Base-by-base conservation (phyloP, 805 yeast genomes). In the Saccharomycopsis guyanensis region DNA sequence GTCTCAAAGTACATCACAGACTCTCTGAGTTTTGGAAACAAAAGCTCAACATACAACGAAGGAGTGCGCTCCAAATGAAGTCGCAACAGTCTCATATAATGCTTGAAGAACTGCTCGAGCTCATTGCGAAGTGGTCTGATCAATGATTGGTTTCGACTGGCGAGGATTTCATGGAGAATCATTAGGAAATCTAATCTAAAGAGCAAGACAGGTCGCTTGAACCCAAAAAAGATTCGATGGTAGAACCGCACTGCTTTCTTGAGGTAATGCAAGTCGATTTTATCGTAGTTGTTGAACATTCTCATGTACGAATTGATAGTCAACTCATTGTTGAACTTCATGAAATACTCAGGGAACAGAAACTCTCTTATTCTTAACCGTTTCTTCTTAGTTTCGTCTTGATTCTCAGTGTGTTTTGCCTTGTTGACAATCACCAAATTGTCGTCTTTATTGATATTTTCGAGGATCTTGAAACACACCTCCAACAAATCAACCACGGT, bases 161-260 rank as follows among this genome's bases (percentile, higher is more conserved):
- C 65, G 4, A 83, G 63, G 55, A 83, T 65, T 23, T 73, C 68
- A 56, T 78, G 73, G 0, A 85, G 58, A 2, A 73, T 57, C 13
- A 70, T 59, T 72, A 91, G 73, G 57, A 93, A 78, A 59, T 89
- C 96, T 29, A 93, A 58, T 42, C 96, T 67, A 55, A 71, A 80
- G 29, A 85, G 60, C 29, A 75, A 63, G 0, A 79, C 66, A 36
- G 79, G 77, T 42, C 70, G 72, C 47, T 83, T 81, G 35, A 76
- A 72, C 40, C 77, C 70, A 40, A 82, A 79, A 53, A 87, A 78
- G 1, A 86, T 62, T 25, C 85, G 68, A 57, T 85, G 86, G 57
- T 88, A 78, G 57, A 76, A 91, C 0, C 82, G 68, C 6, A 93
- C 58, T 8, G 82, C 79, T 40, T 73, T 70, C 53, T 78, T 80